A percentile compares a stretch with the other conserved stretches of the same genome.
Conservation (phyloP, 2,329 filamentous ascomycete genomes). For the Trichophyton equinum region DNA sequence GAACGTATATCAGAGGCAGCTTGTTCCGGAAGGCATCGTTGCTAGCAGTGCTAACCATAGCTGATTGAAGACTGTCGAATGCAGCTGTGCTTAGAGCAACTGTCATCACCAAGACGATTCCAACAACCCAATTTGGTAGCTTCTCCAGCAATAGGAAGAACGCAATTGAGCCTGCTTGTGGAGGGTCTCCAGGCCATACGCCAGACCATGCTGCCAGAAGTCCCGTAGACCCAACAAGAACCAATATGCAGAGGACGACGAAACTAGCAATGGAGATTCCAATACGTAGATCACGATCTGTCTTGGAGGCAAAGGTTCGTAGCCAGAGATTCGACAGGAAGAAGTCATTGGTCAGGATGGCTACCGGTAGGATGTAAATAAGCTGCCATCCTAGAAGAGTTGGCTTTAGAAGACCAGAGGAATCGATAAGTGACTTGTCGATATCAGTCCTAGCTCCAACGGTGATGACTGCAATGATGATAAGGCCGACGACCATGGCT, state of each 20-base stretch:
- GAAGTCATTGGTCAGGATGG: constrained; percentile 73
- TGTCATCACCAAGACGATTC: constrained; percentile 69
- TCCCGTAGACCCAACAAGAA: constrained; percentile 59
- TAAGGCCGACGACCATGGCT: constrained; percentile 60
- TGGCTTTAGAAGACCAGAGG: constrained; percentile 55
- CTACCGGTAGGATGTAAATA: constrained; percentile 70
- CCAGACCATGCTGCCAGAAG: constrained; percentile 69
- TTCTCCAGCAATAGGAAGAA: constrained; percentile 63
- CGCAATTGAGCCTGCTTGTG: constrained; percentile 52
- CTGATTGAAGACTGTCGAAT: constrained; percentile 68
- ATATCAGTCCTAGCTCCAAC: constrained; percentile 64
- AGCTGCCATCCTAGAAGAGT: constrained; percentile 72
- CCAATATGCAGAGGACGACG: constrained; percentile 55
- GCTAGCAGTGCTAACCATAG: constrained; percentile 73
- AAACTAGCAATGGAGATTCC: constrained; percentile 57
- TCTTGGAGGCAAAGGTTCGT: constrained; percentile 65
- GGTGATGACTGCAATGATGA: constrained; percentile 65
- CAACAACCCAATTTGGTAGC: constrained; percentile 69
- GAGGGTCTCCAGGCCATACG: constrained; percentile 51
- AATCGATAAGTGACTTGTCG: constrained; percentile 52
- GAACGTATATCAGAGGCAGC: constrained; percentile 62
- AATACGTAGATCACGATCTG: constrained; percentile 64
- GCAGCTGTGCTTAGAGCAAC: constrained; percentile 63
- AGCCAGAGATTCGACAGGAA: constrained; percentile 78
- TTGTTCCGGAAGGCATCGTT: constrained; percentile 78